phyloP scores from a whole-genome alignment of 352 stramenopile species.

The Pythium dissotocum region DNA sequence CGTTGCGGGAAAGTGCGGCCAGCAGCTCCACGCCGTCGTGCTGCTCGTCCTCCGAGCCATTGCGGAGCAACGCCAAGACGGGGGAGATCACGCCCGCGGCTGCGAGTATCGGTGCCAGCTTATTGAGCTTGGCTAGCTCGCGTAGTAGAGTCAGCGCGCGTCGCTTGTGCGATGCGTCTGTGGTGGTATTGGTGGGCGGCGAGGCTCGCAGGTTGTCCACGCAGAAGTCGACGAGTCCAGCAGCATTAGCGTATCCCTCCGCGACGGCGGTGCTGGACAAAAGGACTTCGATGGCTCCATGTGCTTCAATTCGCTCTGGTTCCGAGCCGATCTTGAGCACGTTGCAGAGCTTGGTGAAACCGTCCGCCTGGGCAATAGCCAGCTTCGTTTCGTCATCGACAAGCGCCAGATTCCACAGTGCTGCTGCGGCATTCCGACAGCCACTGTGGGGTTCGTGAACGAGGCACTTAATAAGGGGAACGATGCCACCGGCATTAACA shows the following conservation, averaged over 20 bases:
- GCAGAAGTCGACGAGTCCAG: not conserved
- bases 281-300: conserved; percentile 2
- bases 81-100: conserved; percentile 4
- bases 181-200: not conserved
- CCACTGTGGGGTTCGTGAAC: conserved; percentile 2
- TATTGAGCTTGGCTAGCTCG: not conserved
- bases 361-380: not conserved
- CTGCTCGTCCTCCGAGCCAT: not conserved
- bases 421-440: not conserved
- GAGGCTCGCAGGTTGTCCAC: not conserved
- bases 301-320: not conserved
- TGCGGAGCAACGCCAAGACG: not conserved
- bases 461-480: not conserved
- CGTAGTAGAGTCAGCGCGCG: not conserved
- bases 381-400: not conserved
- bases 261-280: not conserved
- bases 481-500: not conserved
- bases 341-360: not conserved
- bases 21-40: not conserved
- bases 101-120: not conserved
- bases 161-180: not conserved
- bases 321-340: not conserved
- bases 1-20: not conserved
- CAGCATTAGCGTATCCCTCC: not conserved
- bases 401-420: conserved; percentile 6